Evolutionary conservation across 2,329 filamentous ascomycete genomes (phyloP).

Genomic region (Penicillium brevicompactum): DNA sequence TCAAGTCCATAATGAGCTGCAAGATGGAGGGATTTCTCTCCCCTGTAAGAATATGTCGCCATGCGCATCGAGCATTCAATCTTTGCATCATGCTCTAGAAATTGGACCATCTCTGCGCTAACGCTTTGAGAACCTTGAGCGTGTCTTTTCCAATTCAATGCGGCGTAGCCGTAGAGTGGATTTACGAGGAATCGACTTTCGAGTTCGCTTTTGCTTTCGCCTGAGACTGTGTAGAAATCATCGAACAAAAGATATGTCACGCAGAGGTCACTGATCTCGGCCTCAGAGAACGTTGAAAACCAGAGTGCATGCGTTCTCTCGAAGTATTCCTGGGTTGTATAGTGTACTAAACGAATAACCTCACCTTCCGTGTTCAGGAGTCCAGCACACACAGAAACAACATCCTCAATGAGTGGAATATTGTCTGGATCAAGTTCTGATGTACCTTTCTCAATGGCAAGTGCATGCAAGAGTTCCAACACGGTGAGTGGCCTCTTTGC

Average conservation of each 20-base stretch:
- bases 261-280: not conserved
- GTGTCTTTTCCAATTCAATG: not conserved
- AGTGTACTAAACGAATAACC: slow-evolving; percentile 37
- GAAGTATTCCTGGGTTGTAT: slow-evolving; percentile 38
- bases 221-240: not conserved
- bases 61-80: not conserved
- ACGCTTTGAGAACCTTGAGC: not conserved
- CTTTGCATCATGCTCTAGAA: not conserved
- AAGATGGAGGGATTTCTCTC: not conserved
- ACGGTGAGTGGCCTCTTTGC: slow-evolving; percentile 37
- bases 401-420: slow-evolving; percentile 29
- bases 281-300: slow-evolving; percentile 6
- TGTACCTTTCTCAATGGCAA: slow-evolving; percentile 39
- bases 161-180: not conserved
- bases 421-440: slow-evolving; percentile 38
- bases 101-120: not conserved
- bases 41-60: not conserved
- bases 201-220: not conserved
- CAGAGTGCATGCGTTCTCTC: slow-evolving; percentile 7
- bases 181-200: not conserved
- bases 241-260: not conserved
- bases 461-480: slow-evolving; percentile 46
- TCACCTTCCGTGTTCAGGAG: slow-evolving; percentile 36
- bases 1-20: not conserved
- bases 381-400: slow-evolving; percentile 34